phyloP scores from a whole-genome alignment of 345 rosid species.

The Clarkia xantiana region DNA sequence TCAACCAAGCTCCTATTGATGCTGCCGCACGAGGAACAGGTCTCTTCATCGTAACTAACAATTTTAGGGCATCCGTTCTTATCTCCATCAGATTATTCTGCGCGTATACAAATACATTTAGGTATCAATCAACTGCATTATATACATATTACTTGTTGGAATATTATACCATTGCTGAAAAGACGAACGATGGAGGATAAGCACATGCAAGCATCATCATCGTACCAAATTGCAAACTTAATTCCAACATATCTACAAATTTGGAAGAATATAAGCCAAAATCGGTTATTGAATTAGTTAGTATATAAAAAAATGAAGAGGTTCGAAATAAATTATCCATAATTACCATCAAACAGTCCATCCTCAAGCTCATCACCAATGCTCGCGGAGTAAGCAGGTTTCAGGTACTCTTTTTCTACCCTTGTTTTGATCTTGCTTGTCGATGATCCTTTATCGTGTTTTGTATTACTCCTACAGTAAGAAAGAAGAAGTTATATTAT shows the following conservation, averaged over 20 bases:
- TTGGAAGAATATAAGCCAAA: no score
- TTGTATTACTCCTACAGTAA: slow-evolving; percentile 56
- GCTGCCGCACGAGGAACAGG: slow-evolving; percentile 80
- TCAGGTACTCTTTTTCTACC: slow-evolving; percentile 90
- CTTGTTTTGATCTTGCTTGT: slow-evolving; percentile 47
- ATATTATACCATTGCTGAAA: slow-evolving; percentile 45
- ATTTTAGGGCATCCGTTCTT: slow-evolving; percentile 78
- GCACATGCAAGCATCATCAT: slow-evolving; percentile 99
- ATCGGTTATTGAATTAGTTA: no score
- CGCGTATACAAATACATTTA: slow-evolving; percentile 4
- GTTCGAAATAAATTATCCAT: neutral
- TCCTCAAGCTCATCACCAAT: slow-evolving; percentile 80
- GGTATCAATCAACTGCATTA: neutral
- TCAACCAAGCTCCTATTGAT: slow-evolving; percentile 85
- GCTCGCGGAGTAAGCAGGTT: slow-evolving; percentile 70
- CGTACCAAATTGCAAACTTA: slow-evolving; percentile 90
- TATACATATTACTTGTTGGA: neutral
- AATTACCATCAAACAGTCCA: slow-evolving; percentile 82
- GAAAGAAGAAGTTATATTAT: no score
- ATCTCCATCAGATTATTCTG: slow-evolving; percentile 75
- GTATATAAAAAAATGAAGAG: neutral
- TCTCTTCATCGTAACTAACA: slow-evolving; percentile 52
- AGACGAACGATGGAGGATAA: slow-evolving; percentile 71
- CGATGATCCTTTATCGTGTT: slow-evolving; percentile 26
- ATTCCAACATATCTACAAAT: slow-evolving; percentile 60